Evolutionary conservation across 225 moss, liverwort and hornwort genomes (phyloP).

Genomic region (Antitrichia curtipendula): DNA sequence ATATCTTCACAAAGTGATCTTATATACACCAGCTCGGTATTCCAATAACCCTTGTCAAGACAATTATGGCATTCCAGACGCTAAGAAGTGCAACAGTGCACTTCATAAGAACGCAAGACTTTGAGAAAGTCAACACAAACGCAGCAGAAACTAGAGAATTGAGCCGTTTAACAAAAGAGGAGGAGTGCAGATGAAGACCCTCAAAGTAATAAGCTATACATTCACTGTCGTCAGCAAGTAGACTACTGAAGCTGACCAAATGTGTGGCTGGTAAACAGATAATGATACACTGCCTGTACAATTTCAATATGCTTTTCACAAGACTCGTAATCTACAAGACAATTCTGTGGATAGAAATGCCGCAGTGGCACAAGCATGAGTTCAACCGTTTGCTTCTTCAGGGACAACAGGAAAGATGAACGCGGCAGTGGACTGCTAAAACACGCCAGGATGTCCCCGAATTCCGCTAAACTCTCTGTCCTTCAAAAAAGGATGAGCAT

Average conservation of each 20-base stretch:
- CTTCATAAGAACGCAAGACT: neutral
- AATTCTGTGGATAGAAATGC: neutral
- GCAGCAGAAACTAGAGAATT: neutral
- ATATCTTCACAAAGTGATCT: neutral
- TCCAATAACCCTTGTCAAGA: neutral
- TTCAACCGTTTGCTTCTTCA: neutral
- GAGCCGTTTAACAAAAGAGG: neutral
- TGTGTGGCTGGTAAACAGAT: neutral
- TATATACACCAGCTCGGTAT: neutral
- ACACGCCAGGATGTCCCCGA: conserved; percentile 23
- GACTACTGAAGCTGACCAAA: neutral
- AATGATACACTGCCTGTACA: neutral
- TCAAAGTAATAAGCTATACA: neutral
- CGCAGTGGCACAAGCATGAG: neutral
- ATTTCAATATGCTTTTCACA: neutral
- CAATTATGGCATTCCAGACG: neutral
- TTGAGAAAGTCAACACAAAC: neutral
- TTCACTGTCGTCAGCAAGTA: neutral
- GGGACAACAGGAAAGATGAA: neutral
- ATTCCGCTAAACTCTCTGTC: conserved; percentile 10
- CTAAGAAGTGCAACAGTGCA: neutral
- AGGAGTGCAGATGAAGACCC: neutral
- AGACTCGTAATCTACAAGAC: neutral
- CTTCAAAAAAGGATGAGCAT: conserved; percentile 4
- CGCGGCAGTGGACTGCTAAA: neutral